Conservation (phyloP, 2,329 filamentous ascomycete species). For the Talaromyces sp. region DNA sequence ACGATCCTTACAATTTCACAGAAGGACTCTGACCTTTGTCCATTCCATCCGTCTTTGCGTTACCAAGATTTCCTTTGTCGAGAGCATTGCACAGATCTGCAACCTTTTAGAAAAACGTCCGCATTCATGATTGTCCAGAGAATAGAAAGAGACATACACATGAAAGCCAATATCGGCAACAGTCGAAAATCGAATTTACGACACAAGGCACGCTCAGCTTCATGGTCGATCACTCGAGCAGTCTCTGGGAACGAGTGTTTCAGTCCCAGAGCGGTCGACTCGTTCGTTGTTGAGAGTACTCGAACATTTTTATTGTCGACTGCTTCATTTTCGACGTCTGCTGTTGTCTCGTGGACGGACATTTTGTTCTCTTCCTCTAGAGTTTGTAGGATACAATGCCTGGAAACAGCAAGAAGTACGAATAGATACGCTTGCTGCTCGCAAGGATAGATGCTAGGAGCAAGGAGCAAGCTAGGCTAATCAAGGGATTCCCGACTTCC, state of each 20-base stretch:
- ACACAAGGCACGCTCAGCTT: slow-evolving; percentile 49
- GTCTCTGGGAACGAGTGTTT: slow-evolving; percentile 26
- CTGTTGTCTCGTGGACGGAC: slow-evolving; percentile 7
- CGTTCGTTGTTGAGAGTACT: slow-evolving; percentile 5
- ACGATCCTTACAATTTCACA: background rate
- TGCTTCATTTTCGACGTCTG: slow-evolving; percentile 13
- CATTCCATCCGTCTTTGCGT: slow-evolving; percentile 56
- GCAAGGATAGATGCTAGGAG: background rate
- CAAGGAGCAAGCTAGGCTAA: background rate
- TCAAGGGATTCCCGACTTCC: background rate
- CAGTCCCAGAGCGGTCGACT: background rate
- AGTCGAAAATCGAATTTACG: slow-evolving; percentile 52
- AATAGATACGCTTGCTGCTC: background rate
- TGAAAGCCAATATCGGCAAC: slow-evolving; percentile 57
- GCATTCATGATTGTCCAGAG: no score
- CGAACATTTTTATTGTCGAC: slow-evolving; percentile 7
- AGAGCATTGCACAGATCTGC: slow-evolving; percentile 55
- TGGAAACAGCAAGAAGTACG: background rate
- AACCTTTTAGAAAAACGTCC: background rate
- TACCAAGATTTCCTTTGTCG: slow-evolving; percentile 53
- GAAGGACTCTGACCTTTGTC: slow-evolving; percentile 28
- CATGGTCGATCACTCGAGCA: slow-evolving; percentile 40
- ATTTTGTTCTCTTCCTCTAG: background rate
- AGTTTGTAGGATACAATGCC: background rate
- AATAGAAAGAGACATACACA: slow-evolving; percentile 42